Evolutionary conservation across 352 stramenopile species (phyloP).

Genomic region (Pythium plurisporium): DNA sequence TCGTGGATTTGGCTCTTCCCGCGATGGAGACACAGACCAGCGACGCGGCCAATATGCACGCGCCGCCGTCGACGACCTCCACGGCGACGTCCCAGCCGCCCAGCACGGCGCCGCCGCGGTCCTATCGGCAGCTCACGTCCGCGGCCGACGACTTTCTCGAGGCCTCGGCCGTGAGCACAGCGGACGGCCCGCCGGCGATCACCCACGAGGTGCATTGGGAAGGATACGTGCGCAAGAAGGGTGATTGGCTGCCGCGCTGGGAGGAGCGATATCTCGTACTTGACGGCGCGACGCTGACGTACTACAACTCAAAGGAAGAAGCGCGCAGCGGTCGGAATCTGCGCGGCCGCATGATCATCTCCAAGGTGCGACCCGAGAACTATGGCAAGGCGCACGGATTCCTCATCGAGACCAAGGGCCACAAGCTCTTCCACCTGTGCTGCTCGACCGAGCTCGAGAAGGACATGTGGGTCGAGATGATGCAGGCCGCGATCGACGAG

Average conservation of each 20-base stretch:
- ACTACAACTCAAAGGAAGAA: constrained; percentile 88
- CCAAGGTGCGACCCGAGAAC: constrained; percentile 76
- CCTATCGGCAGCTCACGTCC: constrained; percentile 6
- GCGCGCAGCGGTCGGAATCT: constrained; percentile 75
- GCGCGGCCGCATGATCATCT: constrained; percentile 77
- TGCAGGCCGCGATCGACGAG: constrained; percentile 85
- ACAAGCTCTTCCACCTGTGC: constrained; percentile 88
- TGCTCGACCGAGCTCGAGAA: constrained; percentile 85
- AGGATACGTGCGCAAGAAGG: constrained; percentile 87
- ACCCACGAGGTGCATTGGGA: constrained; percentile 84
- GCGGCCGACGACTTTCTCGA: constrained; percentile 25
- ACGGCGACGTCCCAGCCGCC: neutral
- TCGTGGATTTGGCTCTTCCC: too few relatives aligned
- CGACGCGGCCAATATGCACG: neutral
- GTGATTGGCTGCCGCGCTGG: constrained; percentile 88
- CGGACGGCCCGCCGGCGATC: constrained; percentile 32
- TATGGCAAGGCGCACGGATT: constrained; percentile 88
- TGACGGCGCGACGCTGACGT: constrained; percentile 74
- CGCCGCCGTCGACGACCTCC: constrained; percentile 4
- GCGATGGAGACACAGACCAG: neutral
- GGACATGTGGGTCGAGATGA: constrained; percentile 91
- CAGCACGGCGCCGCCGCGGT: constrained; percentile 3
- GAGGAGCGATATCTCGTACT: constrained; percentile 87
- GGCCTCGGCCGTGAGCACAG: constrained; percentile 33
- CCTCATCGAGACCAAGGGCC: constrained; percentile 80